Evolutionary conservation across 202 grass and related monocot genomes (phyloP), one percentile per base, ranked within the genome.

Genomic region (Hordeum pubiflorum): DNA sequence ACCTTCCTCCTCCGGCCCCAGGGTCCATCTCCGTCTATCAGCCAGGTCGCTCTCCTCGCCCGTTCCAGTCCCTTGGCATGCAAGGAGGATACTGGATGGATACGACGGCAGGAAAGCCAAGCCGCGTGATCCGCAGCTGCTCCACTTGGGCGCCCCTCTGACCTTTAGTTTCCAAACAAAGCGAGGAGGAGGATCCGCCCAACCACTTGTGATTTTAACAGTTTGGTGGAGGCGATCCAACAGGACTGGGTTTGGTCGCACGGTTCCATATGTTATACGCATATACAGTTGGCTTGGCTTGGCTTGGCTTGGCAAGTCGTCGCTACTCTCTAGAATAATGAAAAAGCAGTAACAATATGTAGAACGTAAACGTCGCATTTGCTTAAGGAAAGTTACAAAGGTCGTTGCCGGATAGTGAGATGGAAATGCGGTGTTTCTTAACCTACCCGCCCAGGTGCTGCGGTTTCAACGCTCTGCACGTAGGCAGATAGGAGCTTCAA

Each of bases 121-220:
- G 50, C 17, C 7, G 50, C 74, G 87, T 79, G 87, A 82, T 82
- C 62, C 18, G 4, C 59, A 61, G 39, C 39, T 6, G 79, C 4
- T 77, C 73, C 78, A 82, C 67, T 60, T 86, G 83, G 73, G 72
- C 74, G 7, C 79, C 20, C 60, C 40, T 79, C 79, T 82, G 79
- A 74, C 83, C 87, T 74, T 86, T 82, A 26, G 78, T 77, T 85
- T 57, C 14, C 17, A 48, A 78, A 81, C 31, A 32, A 32, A 32
- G 31, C 31, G 31, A 26, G 78, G 50, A 70, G 57, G 63, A 20
- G 37, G 37, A 50, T 6, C 46, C 1, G 15, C 74, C 23, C 83
- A 89, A 79, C 87, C 10, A 86, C 87, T 41, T 48, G 18, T 54
- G 87, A 89, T 89, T 83, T 86, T 82, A 79, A 89, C 87, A 38